A percentile compares a stretch with the other conserved stretches of the same genome.
These are phyloP conservation scores for Boechera divaricarpa DNA, from an alignment of 345 rosid genomes.

Conservation along the genomic window DNA sequence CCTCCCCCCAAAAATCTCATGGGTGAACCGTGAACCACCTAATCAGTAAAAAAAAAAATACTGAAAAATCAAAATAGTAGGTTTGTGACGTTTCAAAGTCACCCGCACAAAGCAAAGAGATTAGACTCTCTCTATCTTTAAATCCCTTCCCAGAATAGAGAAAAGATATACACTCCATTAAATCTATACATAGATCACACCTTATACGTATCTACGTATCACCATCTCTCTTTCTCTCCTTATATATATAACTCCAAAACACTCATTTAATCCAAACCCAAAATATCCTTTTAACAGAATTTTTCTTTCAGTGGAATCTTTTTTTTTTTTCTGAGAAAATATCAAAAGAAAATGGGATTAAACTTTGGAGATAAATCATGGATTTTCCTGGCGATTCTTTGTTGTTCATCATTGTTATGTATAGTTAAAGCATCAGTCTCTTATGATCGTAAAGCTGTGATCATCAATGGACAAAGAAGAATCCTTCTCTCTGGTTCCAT, in stretches of 20 bases:
- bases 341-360: constrained; percentile 32
- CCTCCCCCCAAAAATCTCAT: background rate
- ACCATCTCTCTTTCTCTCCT: constrained; percentile 10
- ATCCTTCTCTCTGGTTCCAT: constrained; percentile 93
- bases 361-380: constrained; percentile 27
- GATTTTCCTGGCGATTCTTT: constrained; percentile 35
- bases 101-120: constrained; percentile 35
- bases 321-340: background rate
- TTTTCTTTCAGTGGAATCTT: constrained; percentile 26
- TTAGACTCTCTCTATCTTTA: constrained; percentile 22
- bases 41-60: background rate
- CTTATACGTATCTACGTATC: background rate
- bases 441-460: constrained; percentile 75
- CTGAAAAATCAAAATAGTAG: constrained; percentile 29
- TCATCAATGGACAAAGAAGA: constrained; percentile 77
- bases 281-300: constrained; percentile 16
- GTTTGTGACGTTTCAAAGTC: constrained; percentile 37
- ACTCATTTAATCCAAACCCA: constrained; percentile 33
- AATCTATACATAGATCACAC: constrained; percentile 21
- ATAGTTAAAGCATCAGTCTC: constrained; percentile 61
- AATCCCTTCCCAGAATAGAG: constrained; percentile 37
- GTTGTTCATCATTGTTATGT: constrained; percentile 49
- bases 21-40: constrained; percentile 18
- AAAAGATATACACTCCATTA: constrained; percentile 5
- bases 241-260: constrained; percentile 32